Evolutionary conservation across 257 asterid genomes (phyloP).

Genomic region (Solanum habrochaites): DNA sequence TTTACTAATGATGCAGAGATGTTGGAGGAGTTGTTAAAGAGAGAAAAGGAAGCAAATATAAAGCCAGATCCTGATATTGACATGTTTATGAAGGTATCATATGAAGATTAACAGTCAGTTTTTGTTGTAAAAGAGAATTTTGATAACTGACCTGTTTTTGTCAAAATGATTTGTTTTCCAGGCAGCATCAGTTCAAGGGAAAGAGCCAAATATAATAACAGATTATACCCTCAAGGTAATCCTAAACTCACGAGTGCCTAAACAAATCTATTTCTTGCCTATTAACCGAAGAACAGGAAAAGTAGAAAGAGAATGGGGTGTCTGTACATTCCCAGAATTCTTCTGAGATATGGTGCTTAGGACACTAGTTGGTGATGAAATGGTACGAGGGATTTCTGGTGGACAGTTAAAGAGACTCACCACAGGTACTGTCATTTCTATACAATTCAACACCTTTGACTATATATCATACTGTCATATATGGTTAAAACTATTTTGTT

Average conservation of each 20-base stretch:
- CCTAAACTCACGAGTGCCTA: neutral
- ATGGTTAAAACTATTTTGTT: neutral
- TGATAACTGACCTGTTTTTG: neutral
- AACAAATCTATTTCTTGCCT: neutral
- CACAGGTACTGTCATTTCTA: slow-evolving; percentile 35
- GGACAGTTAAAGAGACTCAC: slow-evolving; percentile 83
- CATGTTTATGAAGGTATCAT: slow-evolving; percentile 91
- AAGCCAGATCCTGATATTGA: slow-evolving; percentile 79
- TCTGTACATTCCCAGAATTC: too few relatives aligned
- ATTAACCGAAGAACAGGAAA: too few relatives aligned
- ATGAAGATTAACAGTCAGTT: neutral
- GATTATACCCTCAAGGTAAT: slow-evolving; percentile 78
- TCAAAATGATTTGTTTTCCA: slow-evolving; percentile 2
- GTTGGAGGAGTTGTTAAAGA: slow-evolving; percentile 64
- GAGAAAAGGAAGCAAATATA: slow-evolving; percentile 80
- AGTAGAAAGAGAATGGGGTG: too few relatives aligned
- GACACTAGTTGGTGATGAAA: slow-evolving; percentile 73
- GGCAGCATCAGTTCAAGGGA: slow-evolving; percentile 78
- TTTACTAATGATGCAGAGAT: slow-evolving; percentile 29
- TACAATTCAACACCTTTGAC: neutral
- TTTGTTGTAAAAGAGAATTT: neutral
- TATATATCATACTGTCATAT: neutral
- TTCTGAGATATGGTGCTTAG: slow-evolving; percentile 86
- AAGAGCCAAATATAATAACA: slow-evolving; percentile 57
- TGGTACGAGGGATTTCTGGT: slow-evolving; percentile 84